Percentiles rank a stretch among this genome's conserved stretches.
Evolutionary conservation across 78 protist genomes (phyloP).

Genomic region (Isochrysis galbana): DNA sequence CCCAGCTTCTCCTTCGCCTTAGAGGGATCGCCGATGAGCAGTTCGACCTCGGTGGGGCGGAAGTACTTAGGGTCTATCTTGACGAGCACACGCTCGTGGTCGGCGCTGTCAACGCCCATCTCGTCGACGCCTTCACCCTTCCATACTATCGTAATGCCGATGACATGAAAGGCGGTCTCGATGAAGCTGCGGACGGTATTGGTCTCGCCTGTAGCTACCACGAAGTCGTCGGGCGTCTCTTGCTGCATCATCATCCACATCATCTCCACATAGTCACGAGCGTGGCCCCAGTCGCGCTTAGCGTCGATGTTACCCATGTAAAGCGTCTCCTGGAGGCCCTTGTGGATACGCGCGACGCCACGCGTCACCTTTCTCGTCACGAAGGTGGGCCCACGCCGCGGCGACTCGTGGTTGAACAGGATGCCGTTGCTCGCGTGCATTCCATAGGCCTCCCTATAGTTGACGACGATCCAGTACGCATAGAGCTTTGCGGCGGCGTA

Average conservation of each 20-base stretch:
- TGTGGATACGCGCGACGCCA: slow-evolving; percentile 79
- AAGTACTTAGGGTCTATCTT: not conserved
- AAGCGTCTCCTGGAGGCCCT: slow-evolving; percentile 58
- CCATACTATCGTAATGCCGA: slow-evolving; percentile 15
- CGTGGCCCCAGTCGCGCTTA: slow-evolving; percentile 49
- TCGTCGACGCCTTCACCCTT: not conserved
- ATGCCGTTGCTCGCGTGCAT: slow-evolving; percentile 89
- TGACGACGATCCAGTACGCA: slow-evolving; percentile 91
- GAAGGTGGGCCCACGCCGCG: slow-evolving; percentile 84
- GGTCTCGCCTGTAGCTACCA: slow-evolving; percentile 80
- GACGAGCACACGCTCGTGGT: not conserved
- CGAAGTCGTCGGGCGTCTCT: slow-evolving; percentile 80
- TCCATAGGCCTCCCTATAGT: slow-evolving; percentile 92
- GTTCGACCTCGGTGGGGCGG: slow-evolving; percentile 67
- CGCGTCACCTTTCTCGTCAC: slow-evolving; percentile 94
- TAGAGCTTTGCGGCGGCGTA: slow-evolving; percentile 88
- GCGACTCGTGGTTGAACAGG: slow-evolving; percentile 91
- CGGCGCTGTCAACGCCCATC: not conserved
- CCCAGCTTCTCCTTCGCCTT: slow-evolving; percentile 75
- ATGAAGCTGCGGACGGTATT: slow-evolving; percentile 72
- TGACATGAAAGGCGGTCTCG: slow-evolving; percentile 72
- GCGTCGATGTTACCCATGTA: slow-evolving; percentile 88
- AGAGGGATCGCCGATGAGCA: slow-evolving; percentile 79
- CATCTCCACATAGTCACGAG: slow-evolving; percentile 43
- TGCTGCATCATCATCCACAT: slow-evolving; percentile 51